Conservation (phyloP, 164 flowering plant species). For the Umbellularia californica region DNA sequence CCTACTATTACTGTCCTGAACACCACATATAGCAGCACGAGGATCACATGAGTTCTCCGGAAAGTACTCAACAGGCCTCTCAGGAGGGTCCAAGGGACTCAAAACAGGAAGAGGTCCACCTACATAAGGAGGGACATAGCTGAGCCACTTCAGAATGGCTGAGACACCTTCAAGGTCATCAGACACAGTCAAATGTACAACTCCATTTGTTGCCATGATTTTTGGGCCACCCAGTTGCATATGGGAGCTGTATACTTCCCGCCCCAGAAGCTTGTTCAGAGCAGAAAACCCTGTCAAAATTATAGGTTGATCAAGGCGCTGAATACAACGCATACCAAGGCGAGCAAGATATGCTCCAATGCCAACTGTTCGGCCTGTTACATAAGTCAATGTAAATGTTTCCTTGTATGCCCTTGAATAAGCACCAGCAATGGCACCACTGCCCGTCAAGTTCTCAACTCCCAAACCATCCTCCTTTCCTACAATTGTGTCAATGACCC, state of each 20-base stretch:
- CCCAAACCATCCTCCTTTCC: slow-evolving; percentile 98
- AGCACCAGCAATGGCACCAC: slow-evolving; percentile 98
- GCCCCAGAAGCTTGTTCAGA: slow-evolving; percentile 89
- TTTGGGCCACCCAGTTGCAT: slow-evolving; percentile 99
- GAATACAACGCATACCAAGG: slow-evolving; percentile 98
- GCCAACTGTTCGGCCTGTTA: slow-evolving; percentile 98
- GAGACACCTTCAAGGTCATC: slow-evolving; percentile 97
- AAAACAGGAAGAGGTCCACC: slow-evolving; percentile 87
- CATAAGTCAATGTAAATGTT: slow-evolving; percentile 93
- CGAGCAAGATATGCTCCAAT: slow-evolving; percentile 99
- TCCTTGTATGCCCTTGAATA: slow-evolving; percentile 96
- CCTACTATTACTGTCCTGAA: slow-evolving; percentile 45
- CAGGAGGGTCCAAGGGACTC: slow-evolving; percentile 67
- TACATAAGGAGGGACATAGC: slow-evolving; percentile 70
- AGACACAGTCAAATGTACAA: slow-evolving; percentile 91
- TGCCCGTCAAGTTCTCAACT: slow-evolving; percentile 88
- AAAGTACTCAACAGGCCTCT: slow-evolving; percentile 68
- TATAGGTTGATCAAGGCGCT: slow-evolving; percentile 97
- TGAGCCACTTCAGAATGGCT: slow-evolving; percentile 90
- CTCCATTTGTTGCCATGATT: slow-evolving; percentile 98
- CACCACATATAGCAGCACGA: slow-evolving; percentile 88
- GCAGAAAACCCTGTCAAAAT: slow-evolving; percentile 98
- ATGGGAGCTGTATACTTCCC: slow-evolving; percentile 99
- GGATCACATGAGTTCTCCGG: slow-evolving; percentile 97
- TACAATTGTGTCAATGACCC: slow-evolving; percentile 93